Conservation (phyloP, 2,329 filamentous ascomycete species). For the Colletotrichum limetticola region DNA sequence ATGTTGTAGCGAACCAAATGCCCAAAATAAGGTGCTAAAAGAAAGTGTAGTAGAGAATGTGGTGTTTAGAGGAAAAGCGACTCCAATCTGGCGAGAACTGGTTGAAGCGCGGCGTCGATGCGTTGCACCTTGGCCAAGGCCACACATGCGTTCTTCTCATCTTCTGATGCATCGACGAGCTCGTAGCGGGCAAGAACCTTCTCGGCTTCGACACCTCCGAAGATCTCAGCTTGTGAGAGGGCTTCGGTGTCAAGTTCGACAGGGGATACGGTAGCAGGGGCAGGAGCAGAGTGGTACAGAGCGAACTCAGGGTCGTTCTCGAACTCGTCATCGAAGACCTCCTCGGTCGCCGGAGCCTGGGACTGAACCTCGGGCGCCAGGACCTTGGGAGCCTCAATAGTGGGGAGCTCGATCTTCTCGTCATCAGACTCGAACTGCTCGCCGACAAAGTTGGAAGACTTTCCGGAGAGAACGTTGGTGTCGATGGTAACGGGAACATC, state of each 20-base stretch:
- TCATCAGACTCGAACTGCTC: conserved; percentile 55
- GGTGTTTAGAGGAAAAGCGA: conserved; percentile 14
- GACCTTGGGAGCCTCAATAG: conserved; percentile 59
- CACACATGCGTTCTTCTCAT: conserved; percentile 55
- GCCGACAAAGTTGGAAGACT: conserved; percentile 67
- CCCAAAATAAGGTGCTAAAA: conserved; percentile 8
- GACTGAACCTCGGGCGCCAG: conserved; percentile 43
- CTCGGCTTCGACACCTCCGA: conserved; percentile 68
- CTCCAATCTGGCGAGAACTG: conserved; percentile 50
- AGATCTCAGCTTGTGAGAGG: conserved; percentile 53
- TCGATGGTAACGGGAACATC: conserved; percentile 71
- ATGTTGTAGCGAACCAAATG: conserved; percentile 11
- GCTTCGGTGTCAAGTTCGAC: conserved; percentile 55
- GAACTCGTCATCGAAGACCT: conserved; percentile 63
- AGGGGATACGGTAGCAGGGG: conserved; percentile 40
- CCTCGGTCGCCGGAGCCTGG: conserved; percentile 38
- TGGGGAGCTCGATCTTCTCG: conserved; percentile 67
- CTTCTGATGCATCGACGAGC: conserved; percentile 68
- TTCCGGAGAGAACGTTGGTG: conserved; percentile 74
- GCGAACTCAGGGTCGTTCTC: conserved; percentile 72
- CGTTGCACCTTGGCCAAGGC: conserved; percentile 62
- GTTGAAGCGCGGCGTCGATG: conserved; percentile 54
- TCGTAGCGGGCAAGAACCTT: conserved; percentile 73
- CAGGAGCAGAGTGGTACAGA: conserved; percentile 63
- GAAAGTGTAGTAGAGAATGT: conserved; percentile 5